Evolutionary conservation across 2,329 filamentous ascomycete species (phyloP).

Genomic region (Xylaria sp.): DNA sequence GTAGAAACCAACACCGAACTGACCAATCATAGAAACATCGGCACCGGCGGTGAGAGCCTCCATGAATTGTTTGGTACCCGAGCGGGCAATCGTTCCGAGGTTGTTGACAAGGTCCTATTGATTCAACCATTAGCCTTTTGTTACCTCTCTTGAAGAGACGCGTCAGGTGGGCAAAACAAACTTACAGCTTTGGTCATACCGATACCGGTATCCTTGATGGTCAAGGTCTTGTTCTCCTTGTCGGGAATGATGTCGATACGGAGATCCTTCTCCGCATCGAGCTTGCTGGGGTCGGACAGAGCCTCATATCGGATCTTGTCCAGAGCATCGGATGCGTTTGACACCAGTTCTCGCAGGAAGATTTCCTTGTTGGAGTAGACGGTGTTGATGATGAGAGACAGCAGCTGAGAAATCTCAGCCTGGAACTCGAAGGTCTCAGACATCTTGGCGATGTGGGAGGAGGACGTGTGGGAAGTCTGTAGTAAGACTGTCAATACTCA

Average conservation of each 20-base stretch:
- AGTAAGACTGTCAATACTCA: constrained; percentile 12
- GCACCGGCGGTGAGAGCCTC: constrained; percentile 97
- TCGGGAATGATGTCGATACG: constrained; percentile 99
- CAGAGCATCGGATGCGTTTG: constrained; percentile 97
- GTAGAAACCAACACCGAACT: constrained; percentile 99
- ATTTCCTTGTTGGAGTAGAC: constrained; percentile 99
- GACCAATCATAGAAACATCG: constrained; percentile 99
- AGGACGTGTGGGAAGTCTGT: constrained; percentile 30
- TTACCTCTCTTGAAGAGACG: background rate
- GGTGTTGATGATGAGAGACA: constrained; percentile 99
- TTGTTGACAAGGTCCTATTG: constrained; percentile 96
- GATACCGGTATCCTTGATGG: constrained; percentile 97
- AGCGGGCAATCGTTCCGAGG: constrained; percentile 98
- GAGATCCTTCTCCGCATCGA: constrained; percentile 97
- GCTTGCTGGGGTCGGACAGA: constrained; percentile 95
- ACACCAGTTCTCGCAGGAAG: constrained; percentile 97
- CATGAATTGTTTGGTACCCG: constrained; percentile 99
- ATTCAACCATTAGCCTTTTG: constrained; percentile 52
- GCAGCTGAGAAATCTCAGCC: constrained; percentile 99
- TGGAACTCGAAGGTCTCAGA: constrained; percentile 99
- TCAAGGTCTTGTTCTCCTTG: constrained; percentile 97
- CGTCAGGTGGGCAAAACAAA: constrained; percentile 46
- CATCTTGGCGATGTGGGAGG: constrained; percentile 63
- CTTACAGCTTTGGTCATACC: constrained; percentile 99
- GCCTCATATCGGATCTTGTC: constrained; percentile 99